Conservation (phyloP, 2,329 filamentous ascomycete species). For the Colletotrichum camelliae region DNA sequence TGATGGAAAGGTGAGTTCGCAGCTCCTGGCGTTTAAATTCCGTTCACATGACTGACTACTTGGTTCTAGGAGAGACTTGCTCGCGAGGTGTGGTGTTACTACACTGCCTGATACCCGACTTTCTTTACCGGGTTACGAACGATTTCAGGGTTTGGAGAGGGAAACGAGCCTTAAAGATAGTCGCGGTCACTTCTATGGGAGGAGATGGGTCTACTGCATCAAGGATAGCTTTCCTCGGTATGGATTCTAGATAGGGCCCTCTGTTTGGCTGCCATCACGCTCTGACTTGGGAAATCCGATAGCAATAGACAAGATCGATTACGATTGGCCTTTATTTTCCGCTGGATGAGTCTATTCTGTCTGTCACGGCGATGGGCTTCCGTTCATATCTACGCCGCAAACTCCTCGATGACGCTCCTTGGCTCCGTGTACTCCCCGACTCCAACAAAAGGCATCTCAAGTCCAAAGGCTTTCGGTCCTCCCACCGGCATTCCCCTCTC, state of each 20-base stretch:
- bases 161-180: not conserved
- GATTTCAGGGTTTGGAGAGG: not conserved
- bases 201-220: not conserved
- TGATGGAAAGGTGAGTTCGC: not conserved
- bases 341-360: not conserved
- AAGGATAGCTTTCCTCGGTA: not conserved
- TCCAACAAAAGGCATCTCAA: constrained; percentile 29
- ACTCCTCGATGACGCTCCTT: not conserved
- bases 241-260: not conserved
- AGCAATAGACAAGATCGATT: not conserved
- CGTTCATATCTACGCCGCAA: not conserved
- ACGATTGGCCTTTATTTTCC: rapidly evolving
- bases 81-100: not conserved
- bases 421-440: not conserved
- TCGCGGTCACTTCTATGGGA: not conserved
- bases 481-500: constrained; percentile 37
- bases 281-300: not conserved
- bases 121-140: not conserved
- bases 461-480: constrained; percentile 37
- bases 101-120: not conserved
- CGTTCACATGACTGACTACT: not conserved
- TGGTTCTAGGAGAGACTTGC: not conserved
- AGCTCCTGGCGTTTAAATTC: rapidly evolving
- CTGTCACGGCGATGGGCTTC: not conserved
- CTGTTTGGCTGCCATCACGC: not conserved